phyloP scores from a whole-genome alignment of 2,329 filamentous ascomycete genomes.

The Cladorrhinum sp. region DNA sequence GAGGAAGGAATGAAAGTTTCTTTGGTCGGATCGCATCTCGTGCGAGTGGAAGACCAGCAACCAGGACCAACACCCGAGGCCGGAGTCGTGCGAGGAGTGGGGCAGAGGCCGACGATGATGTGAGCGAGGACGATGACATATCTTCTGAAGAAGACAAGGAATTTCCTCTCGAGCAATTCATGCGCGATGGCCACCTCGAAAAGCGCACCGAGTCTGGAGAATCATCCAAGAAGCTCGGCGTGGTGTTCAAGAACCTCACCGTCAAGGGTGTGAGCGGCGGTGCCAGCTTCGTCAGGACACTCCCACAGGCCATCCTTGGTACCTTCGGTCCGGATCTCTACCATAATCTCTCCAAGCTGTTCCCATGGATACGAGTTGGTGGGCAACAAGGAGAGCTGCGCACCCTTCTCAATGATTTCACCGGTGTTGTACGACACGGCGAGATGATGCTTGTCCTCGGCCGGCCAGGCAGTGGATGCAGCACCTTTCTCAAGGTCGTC shows the following conservation, averaged over 20 bases:
- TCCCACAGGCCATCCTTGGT: constrained; percentile 70
- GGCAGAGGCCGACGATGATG: constrained; percentile 38
- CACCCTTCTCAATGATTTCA: constrained; percentile 48
- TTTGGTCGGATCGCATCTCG: constrained; percentile 23
- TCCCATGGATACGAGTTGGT: constrained; percentile 32
- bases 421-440: constrained; percentile 52
- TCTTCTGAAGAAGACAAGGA: constrained; percentile 49
- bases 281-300: constrained; percentile 52
- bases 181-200: constrained; percentile 73
- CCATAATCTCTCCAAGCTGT: constrained; percentile 47
- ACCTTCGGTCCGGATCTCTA: constrained; percentile 82
- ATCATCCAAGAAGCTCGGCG: constrained; percentile 73
- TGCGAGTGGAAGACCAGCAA: constrained; percentile 12
- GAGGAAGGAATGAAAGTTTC: constrained; percentile 9
- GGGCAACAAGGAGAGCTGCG: constrained; percentile 20
- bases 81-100: constrained; percentile 10
- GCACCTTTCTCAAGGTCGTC: constrained; percentile 30
- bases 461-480: constrained; percentile 56
- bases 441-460: constrained; percentile 58
- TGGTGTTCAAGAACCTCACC: constrained; percentile 72
- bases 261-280: constrained; percentile 69
- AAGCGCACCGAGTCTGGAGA: constrained; percentile 61
- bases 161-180: constrained; percentile 68
- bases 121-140: neutral
- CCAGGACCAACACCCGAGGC: constrained; percentile 28